phyloP scores from a whole-genome alignment of 495 filamentous ascomycete species.

The Letharia columbiana region DNA sequence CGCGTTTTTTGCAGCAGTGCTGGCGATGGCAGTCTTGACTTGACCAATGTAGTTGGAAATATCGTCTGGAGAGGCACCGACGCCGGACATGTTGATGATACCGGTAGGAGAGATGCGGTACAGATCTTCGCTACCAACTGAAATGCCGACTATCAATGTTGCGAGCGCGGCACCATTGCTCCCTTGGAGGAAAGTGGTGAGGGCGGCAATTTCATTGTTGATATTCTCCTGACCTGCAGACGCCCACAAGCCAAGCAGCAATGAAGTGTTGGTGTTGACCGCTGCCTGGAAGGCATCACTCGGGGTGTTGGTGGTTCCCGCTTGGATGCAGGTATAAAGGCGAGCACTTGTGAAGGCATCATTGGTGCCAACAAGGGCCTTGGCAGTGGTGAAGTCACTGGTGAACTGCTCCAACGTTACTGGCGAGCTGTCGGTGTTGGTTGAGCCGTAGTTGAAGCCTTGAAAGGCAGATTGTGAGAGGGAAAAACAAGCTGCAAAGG shows the following conservation, averaged over 20 bases:
- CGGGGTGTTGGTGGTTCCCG: slow-evolving; percentile 11
- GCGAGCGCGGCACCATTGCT: slow-evolving; percentile 55
- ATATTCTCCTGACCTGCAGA: slow-evolving; percentile 58
- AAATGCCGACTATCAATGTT: slow-evolving; percentile 68
- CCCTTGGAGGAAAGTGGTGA: slow-evolving; percentile 48
- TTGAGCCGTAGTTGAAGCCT: slow-evolving; percentile 80
- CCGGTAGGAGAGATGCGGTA: slow-evolving; percentile 66
- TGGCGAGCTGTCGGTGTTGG: slow-evolving; percentile 50
- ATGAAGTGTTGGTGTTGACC: slow-evolving; percentile 58
- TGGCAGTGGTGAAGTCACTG: slow-evolving; percentile 59
- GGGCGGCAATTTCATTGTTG: slow-evolving; percentile 58
- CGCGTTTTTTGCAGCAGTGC: slow-evolving; percentile 46
- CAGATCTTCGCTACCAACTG: slow-evolving; percentile 83
- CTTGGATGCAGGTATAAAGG: slow-evolving; percentile 50
- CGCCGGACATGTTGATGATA: slow-evolving; percentile 42
- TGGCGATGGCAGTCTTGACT: slow-evolving; percentile 48
- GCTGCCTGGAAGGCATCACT: slow-evolving; percentile 58
- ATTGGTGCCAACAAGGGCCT: slow-evolving; percentile 56
- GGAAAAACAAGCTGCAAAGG: slow-evolving; percentile 39
- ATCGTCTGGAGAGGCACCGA: slow-evolving; percentile 49
- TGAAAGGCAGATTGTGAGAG: slow-evolving; percentile 40
- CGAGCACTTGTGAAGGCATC: slow-evolving; percentile 65
- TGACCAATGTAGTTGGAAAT: slow-evolving; percentile 59
- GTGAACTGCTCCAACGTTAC: slow-evolving; percentile 61
- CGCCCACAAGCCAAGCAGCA: slow-evolving; percentile 73